A percentile compares a stretch with the other conserved stretches of the same genome.
phyloP scores from a whole-genome alignment of 257 asterid species.

The Scutellaria barbata region DNA sequence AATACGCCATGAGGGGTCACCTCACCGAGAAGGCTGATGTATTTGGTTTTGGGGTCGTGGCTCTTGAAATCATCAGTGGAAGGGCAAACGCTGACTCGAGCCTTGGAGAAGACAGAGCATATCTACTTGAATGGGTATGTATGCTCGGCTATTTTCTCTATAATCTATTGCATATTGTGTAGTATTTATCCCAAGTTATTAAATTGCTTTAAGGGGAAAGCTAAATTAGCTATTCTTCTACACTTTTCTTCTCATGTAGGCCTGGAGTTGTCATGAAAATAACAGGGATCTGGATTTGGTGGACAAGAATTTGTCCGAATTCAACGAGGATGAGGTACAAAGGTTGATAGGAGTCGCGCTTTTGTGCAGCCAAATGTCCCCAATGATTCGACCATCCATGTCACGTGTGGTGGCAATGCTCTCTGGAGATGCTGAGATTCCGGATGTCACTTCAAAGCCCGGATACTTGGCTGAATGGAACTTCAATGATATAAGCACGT shows the following conservation, averaged over 20 bases:
- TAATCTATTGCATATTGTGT: not conserved
- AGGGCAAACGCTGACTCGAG: conserved; percentile 59
- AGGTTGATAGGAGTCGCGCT: conserved; percentile 55
- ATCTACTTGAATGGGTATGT: conserved; percentile 69
- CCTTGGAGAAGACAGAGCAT: conserved; percentile 48
- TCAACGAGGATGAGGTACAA: conserved; percentile 46
- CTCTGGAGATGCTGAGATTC: too few species aligned
- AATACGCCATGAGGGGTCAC: conserved; percentile 73
- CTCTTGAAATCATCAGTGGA: conserved; percentile 65
- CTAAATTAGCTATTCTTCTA: not conserved
- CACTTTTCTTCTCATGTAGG: conserved; percentile 2
- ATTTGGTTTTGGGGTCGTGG: conserved; percentile 66
- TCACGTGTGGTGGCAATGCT: too few species aligned
- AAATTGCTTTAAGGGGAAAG: too few species aligned
- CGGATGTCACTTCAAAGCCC: too few species aligned
- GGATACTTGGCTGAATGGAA: too few species aligned
- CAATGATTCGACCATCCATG: too few species aligned
- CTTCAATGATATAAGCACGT: conserved; percentile 41
- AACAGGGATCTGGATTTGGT: conserved; percentile 44
- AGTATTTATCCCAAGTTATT: not conserved
- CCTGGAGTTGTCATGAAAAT: conserved; percentile 51
- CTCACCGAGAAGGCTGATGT: conserved; percentile 67
- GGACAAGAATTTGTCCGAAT: conserved; percentile 37
- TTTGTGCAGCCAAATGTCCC: conserved; percentile 60
- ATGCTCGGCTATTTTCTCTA: conserved; percentile 13